These are phyloP conservation scores for Acidiella bohemica DNA, from an alignment of 495 filamentous ascomycete genomes.

Conservation along the genomic window DNA sequence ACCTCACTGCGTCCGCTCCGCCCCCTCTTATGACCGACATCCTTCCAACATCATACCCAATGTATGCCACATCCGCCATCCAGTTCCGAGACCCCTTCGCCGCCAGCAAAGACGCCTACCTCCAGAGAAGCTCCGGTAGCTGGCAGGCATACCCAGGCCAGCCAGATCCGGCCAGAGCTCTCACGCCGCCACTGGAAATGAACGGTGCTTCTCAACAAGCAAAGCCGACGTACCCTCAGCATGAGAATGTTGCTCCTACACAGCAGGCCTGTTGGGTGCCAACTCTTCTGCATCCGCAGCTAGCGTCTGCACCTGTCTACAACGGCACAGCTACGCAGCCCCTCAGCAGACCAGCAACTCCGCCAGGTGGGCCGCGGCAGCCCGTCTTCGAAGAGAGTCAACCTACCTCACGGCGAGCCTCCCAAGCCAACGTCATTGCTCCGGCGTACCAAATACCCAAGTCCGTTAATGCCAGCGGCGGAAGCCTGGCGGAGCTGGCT, in stretches of 20 bases:
- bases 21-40: constrained; percentile 9
- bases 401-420: background rate
- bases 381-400: constrained; percentile 3
- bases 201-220: constrained; percentile 1
- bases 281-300: background rate
- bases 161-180: constrained; percentile 4
- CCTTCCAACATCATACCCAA: constrained; percentile 5
- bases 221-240: constrained; percentile 5
- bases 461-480: constrained; percentile 21
- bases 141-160: constrained; percentile 4
- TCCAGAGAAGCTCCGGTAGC: background rate
- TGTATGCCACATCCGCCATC: constrained; percentile 13
- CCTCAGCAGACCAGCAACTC: constrained; percentile 7
- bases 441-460: constrained; percentile 22
- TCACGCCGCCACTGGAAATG: constrained; percentile 20
- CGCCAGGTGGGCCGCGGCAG: constrained; percentile 2
- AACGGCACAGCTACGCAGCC: constrained; percentile 1
- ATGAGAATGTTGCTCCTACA: constrained; percentile 9
- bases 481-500: constrained; percentile 23
- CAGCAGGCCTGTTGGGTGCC: background rate
- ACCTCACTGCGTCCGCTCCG: background rate
- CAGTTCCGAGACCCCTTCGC: constrained; percentile 14
- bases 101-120: background rate
- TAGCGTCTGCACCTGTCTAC: background rate
- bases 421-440: constrained; percentile 18